Evolutionary conservation across 148 eudicot species (phyloP).

Genomic region (Heliamphora exappendiculata): DNA sequence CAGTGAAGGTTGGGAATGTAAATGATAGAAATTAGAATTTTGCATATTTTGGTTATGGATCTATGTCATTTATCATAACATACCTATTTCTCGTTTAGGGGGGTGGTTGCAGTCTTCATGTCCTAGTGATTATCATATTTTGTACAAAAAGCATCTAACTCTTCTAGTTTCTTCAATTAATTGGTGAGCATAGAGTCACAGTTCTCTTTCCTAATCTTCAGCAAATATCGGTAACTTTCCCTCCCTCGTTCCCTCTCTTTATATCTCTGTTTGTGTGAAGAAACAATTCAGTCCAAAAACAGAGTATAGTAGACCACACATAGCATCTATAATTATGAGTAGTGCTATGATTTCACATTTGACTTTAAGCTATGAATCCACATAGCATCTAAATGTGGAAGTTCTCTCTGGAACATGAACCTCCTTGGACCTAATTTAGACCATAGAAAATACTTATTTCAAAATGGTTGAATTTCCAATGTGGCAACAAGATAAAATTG

Average conservation of each 20-base stretch:
- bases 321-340: not conserved
- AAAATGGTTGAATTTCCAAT: not conserved
- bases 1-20: not conserved
- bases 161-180: not conserved
- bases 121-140: not conserved
- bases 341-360: not conserved
- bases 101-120: not conserved
- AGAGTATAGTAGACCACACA: not conserved
- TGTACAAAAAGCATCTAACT: not conserved
- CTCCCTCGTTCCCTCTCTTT: too few relatives aligned
- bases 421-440: not conserved
- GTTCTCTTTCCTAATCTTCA: not conserved
- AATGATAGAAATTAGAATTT: not conserved
- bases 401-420: not conserved
- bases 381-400: not conserved
- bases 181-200: not conserved
- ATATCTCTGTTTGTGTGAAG: not conserved
- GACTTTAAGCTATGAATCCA: not conserved
- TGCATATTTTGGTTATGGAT: not conserved
- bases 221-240: not conserved
- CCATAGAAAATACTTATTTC: not conserved
- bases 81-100: not conserved
- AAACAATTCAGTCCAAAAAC: not conserved
- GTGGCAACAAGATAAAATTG: not conserved
- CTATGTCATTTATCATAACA: not conserved